phyloP scores from a whole-genome alignment of 2,329 filamentous ascomycete genomes.

The Mycocentrospora acerina region DNA sequence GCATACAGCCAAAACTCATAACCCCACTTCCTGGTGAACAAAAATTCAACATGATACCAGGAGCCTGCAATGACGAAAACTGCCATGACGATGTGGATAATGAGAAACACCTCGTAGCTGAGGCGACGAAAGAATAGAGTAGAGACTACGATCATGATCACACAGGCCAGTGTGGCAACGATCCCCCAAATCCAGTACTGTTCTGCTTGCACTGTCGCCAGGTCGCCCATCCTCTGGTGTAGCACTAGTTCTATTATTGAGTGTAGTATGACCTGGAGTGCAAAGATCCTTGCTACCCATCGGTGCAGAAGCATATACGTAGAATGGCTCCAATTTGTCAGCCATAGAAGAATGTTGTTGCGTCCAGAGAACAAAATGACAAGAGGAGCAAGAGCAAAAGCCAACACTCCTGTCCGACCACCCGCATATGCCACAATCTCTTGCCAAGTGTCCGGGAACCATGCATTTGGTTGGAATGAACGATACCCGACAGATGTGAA shows the following conservation, averaged over 20 bases:
- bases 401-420: constrained; percentile 33
- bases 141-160: constrained; percentile 28
- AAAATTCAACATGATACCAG: constrained; percentile 44
- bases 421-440: constrained; percentile 33
- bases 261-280: constrained; percentile 25
- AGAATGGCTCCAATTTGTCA: constrained; percentile 43
- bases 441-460: constrained; percentile 29
- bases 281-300: constrained; percentile 23
- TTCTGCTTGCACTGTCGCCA: constrained; percentile 15
- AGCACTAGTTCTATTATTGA: constrained; percentile 14
- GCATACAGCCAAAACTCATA: constrained; percentile 53
- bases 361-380: constrained; percentile 39
- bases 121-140: constrained; percentile 28
- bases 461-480: constrained; percentile 43
- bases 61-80: constrained; percentile 34
- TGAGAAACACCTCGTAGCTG: constrained; percentile 41
- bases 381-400: constrained; percentile 32
- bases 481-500: constrained; percentile 24
- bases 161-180: constrained; percentile 35
- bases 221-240: constrained; percentile 18
- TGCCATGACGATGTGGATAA: constrained; percentile 34
- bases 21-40: constrained; percentile 24
- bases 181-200: constrained; percentile 44
- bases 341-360: constrained; percentile 43
- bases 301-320: constrained; percentile 43